phyloP scores from a whole-genome alignment of 768 basidiomycete species.

The Kwoniella pini region DNA sequence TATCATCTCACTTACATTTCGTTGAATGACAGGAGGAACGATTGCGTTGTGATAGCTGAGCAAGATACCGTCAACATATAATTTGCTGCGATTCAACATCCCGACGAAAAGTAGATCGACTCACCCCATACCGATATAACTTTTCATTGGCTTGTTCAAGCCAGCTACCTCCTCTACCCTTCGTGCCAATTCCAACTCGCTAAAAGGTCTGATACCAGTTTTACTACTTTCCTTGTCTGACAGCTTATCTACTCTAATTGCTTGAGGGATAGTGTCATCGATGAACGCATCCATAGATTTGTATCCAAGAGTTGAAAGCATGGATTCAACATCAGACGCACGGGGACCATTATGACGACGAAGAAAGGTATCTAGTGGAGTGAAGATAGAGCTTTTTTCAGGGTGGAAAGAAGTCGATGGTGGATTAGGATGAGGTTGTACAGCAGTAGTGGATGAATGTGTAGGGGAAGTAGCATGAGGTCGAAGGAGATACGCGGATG shows the following conservation, averaged over 20 bases:
- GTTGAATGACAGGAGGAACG: conserved; percentile 90
- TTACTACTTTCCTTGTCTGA: conserved; percentile 64
- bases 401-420: conserved; percentile 40
- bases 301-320: conserved; percentile 84
- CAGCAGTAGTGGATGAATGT: conserved; percentile 46
- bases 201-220: conserved; percentile 68
- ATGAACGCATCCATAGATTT: conserved; percentile 86
- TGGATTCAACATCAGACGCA: conserved; percentile 70
- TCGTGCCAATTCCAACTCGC: conserved; percentile 78
- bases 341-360: conserved; percentile 93
- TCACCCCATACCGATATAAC: conserved; percentile 92
- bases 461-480: conserved; percentile 25
- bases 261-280: conserved; percentile 72
- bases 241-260: conserved; percentile 67
- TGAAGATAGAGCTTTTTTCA: conserved; percentile 62
- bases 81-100: not conserved
- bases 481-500: conserved; percentile 15
- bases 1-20: conserved; percentile 60
- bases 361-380: conserved; percentile 83
- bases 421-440: conserved; percentile 42
- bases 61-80: not conserved
- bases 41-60: conserved; percentile 79
- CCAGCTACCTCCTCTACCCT: conserved; percentile 75
- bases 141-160: conserved; percentile 79
- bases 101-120: conserved; percentile 8